Conservation (phyloP, 2,329 filamentous ascomycete genomes). For the Epichloe amarillans region DNA sequence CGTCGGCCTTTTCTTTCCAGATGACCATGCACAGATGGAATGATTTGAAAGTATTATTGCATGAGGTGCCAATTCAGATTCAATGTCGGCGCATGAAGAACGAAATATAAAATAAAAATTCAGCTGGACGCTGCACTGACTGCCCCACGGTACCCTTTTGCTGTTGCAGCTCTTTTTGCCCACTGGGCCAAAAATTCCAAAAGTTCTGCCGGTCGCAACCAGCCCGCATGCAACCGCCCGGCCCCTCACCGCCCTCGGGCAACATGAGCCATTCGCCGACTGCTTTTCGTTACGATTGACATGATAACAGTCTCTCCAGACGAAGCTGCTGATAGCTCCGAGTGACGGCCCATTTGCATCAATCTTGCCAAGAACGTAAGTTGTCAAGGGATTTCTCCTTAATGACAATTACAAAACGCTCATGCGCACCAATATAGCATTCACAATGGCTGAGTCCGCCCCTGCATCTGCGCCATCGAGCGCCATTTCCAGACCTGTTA, state of each 20-base stretch:
- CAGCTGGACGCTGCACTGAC: neutral
- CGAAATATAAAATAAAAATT: conserved; percentile 1
- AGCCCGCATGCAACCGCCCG: conserved; percentile 10
- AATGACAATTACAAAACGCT: neutral
- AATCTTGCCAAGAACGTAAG: conserved; percentile 3
- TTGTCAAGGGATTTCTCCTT: neutral
- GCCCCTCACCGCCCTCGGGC: conserved; percentile 30
- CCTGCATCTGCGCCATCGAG: conserved; percentile 37
- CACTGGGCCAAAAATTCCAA: conserved; percentile 25
- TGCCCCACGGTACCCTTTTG: neutral
- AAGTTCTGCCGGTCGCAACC: conserved; percentile 29
- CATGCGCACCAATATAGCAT: conserved; percentile 3
- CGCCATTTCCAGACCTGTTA: conserved; percentile 71
- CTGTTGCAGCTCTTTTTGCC: neutral
- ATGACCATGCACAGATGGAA: neutral
- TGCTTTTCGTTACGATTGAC: conserved; percentile 24
- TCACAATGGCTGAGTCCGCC: conserved; percentile 41
- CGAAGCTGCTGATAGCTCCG: conserved; percentile 19
- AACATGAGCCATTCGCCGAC: conserved; percentile 22
- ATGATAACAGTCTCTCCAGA: conserved; percentile 15
- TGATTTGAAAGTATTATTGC: neutral
- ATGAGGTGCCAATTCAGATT: neutral
- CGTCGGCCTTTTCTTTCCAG: neutral
- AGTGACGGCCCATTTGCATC: conserved; percentile 6
- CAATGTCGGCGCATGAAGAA: neutral